These are phyloP conservation scores for Daldinia sp. DNA, from an alignment of 2,329 filamentous ascomycete genomes.

Conservation along the genomic window DNA sequence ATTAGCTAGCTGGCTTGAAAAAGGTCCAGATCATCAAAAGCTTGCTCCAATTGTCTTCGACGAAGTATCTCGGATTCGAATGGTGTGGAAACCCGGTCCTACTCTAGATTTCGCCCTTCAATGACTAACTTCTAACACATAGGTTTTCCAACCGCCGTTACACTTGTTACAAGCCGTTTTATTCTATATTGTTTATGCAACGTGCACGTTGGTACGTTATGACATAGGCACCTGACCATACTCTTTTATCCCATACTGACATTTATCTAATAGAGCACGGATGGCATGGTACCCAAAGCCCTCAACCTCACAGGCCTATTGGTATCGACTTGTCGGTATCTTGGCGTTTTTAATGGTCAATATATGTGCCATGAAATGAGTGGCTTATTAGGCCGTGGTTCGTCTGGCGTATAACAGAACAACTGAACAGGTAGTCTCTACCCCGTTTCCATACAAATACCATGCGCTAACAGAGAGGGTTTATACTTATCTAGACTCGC, in stretches of 20 bases:
- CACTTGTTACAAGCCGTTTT: constrained; percentile 41
- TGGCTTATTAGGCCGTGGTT: not conserved
- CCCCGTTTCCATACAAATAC: not conserved
- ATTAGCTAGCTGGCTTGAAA: constrained; percentile 45
- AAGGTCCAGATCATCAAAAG: constrained; percentile 37
- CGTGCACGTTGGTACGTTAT: constrained; percentile 38
- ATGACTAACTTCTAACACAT: constrained; percentile 13
- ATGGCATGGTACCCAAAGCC: constrained; percentile 43
- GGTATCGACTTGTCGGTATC: constrained; percentile 42
- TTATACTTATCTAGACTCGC: constrained; percentile 29
- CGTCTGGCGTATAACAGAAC: constrained; percentile 37
- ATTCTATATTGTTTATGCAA: constrained; percentile 42
- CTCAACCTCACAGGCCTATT: constrained; percentile 40
- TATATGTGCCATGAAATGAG: constrained; percentile 25
- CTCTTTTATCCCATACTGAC: not conserved
- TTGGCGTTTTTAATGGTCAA: constrained; percentile 42
- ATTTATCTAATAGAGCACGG: constrained; percentile 27
- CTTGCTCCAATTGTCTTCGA: constrained; percentile 41
- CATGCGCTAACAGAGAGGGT: constrained; percentile 7
- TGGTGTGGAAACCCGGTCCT: constrained; percentile 25
- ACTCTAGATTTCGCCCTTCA: constrained; percentile 1
- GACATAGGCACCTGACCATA: not conserved
- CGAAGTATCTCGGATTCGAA: constrained; percentile 38
- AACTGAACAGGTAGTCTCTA: constrained; percentile 37
- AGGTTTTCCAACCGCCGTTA: constrained; percentile 36